Evolutionary conservation across 2,329 filamentous ascomycete species (phyloP).

Genomic region (Alternaria arbusti): DNA sequence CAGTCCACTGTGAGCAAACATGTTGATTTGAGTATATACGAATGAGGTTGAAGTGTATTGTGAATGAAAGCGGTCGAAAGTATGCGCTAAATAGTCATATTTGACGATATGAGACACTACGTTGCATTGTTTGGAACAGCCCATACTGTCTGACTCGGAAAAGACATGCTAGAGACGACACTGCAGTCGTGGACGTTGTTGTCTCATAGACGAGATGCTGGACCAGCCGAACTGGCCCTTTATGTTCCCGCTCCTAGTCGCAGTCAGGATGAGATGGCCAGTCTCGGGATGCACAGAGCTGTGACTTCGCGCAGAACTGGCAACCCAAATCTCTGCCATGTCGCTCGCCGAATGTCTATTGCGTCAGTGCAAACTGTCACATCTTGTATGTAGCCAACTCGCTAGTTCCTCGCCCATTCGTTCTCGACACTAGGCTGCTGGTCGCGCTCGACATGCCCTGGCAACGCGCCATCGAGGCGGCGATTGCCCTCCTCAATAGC

Average conservation of each 20-base stretch:
- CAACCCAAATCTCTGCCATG: not conserved
- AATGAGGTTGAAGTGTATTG: not conserved
- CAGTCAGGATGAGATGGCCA: not conserved
- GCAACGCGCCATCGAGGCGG: constrained; percentile 24
- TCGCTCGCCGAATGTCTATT: not conserved
- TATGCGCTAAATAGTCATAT: not conserved
- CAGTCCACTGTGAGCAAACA: not conserved
- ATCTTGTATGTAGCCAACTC: not conserved
- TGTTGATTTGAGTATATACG: not conserved
- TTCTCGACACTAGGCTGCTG: constrained; percentile 32
- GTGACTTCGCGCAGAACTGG: not conserved
- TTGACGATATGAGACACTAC: not conserved
- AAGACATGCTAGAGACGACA: not conserved
- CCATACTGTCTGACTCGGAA: not conserved
- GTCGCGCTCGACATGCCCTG: constrained; percentile 21
- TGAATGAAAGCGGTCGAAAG: not conserved
- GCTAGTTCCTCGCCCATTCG: constrained; percentile 30
- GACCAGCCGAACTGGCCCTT: not conserved
- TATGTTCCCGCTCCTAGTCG: not conserved
- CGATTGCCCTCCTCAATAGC: constrained; percentile 28
- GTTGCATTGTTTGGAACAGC: not conserved
- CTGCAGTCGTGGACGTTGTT: not conserved
- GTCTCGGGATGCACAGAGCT: not conserved
- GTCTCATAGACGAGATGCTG: not conserved
- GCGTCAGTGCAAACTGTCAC: not conserved